A percentile compares a stretch with the other conserved stretches of the same genome.
Conservation (phyloP, 2,329 filamentous ascomycete species). For the Diaporthe citriasiana region DNA sequence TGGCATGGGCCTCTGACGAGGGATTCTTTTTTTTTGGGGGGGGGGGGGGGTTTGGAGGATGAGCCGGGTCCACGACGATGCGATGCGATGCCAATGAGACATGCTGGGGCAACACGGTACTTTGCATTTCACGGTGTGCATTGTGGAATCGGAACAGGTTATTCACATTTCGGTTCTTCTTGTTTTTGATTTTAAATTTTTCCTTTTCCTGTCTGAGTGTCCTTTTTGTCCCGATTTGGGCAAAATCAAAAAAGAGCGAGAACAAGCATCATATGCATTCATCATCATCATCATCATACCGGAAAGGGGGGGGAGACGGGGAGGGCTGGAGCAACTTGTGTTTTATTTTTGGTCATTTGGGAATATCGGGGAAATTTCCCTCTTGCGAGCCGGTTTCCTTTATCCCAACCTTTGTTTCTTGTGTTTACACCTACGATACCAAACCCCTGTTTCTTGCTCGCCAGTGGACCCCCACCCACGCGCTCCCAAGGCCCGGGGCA, state of each 20-base stretch:
- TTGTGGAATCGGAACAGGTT: conserved; percentile 41
- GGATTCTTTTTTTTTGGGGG: too few species aligned
- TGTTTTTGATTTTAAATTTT: conserved; percentile 42
- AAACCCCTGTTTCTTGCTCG: conserved; percentile 19
- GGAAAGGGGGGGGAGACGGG: conserved; percentile 6
- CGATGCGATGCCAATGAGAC: conserved; percentile 32
- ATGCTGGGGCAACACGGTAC: conserved; percentile 30
- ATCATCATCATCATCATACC: conserved; percentile 29
- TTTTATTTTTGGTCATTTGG: conserved; percentile 29
- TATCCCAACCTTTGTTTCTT: conserved; percentile 1
- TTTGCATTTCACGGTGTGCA: conserved; percentile 35
- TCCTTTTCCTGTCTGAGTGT: conserved; percentile 43
- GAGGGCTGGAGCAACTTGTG: conserved; percentile 22
- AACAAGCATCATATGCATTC: conserved; percentile 34
- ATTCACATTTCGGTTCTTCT: conserved; percentile 36
- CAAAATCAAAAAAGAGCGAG: conserved; percentile 31
- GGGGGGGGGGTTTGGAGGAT: not conserved
- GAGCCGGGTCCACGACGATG: conserved; percentile 28
- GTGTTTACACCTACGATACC: conserved; percentile 41
- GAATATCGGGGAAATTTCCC: conserved; percentile 1
- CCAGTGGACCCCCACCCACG: conserved; percentile 22
- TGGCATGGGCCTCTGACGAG: not conserved
- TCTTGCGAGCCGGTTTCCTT: conserved; percentile 27
- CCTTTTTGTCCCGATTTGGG: conserved; percentile 43
- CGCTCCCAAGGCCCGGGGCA: conserved; percentile 11